phyloP scores from a whole-genome alignment of 768 basidiomycete species.

The Porpolomopsis calyptriformis region DNA sequence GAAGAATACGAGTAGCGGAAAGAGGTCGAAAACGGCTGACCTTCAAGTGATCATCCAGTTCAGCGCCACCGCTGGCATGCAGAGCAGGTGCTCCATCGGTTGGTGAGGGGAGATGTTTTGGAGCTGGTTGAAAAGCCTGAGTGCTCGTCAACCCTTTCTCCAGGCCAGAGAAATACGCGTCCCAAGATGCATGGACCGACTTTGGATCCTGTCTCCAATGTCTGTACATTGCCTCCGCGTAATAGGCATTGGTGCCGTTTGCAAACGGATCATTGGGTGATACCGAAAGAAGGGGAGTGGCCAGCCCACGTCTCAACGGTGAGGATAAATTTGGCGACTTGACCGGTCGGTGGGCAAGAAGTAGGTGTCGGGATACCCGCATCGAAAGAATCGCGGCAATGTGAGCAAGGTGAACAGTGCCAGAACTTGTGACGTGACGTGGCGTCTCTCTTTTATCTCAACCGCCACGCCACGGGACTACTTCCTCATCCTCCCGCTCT shows the following conservation, averaged over 20 bases:
- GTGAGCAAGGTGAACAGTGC: too few relatives aligned
- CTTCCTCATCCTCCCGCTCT: too few relatives aligned
- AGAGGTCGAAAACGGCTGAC: slow-evolving; percentile 36
- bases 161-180: slow-evolving; percentile 86
- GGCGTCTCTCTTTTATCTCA: too few relatives aligned
- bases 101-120: slow-evolving; percentile 56
- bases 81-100: slow-evolving; percentile 75
- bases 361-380: too few relatives aligned
- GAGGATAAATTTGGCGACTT: slow-evolving; percentile 5
- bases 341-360: too few relatives aligned
- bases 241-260: slow-evolving; percentile 90
- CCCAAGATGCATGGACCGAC: slow-evolving; percentile 91
- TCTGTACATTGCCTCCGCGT: slow-evolving; percentile 94
- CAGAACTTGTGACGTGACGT: too few relatives aligned
- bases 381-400: too few relatives aligned
- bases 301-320: slow-evolving; percentile 26
- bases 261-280: slow-evolving; percentile 82
- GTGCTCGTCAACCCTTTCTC: slow-evolving; percentile 74
- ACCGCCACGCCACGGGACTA: too few relatives aligned
- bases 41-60: slow-evolving; percentile 91
- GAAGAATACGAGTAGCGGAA: slow-evolving; percentile 3
- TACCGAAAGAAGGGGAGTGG: slow-evolving; percentile 40
- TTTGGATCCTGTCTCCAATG: slow-evolving; percentile 84
- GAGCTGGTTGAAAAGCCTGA: slow-evolving; percentile 81
- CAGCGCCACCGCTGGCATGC: slow-evolving; percentile 55